phyloP scores from a whole-genome alignment of 805 yeast genomes.

The Pichia eremophila region DNA sequence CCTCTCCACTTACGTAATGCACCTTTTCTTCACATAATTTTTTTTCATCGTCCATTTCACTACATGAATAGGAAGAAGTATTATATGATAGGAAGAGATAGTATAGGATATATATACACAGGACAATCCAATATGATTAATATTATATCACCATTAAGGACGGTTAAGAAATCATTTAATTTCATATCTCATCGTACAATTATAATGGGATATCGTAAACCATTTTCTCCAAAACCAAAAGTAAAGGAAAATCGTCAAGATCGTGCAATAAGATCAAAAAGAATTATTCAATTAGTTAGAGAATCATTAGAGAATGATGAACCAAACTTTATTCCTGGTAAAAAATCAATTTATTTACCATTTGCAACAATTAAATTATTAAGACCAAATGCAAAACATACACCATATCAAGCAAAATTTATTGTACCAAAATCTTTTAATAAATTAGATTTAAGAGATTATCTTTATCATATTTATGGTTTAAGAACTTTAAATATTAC shows the following conservation, averaged over 20 bases:
- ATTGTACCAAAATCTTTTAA: slow-evolving; percentile 90
- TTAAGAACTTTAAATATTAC: slow-evolving; percentile 83
- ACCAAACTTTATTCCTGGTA: slow-evolving; percentile 81
- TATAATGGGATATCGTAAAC: slow-evolving; percentile 23
- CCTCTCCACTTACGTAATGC: neutral
- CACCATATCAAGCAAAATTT: slow-evolving; percentile 95
- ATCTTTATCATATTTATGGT: slow-evolving; percentile 83
- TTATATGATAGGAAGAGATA: too few relatives aligned
- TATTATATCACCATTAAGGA: neutral
- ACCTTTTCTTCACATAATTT: neutral
- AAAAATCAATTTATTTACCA: slow-evolving; percentile 71
- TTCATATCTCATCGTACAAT: slow-evolving; percentile 16
- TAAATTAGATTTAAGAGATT: slow-evolving; percentile 90
- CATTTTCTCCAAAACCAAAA: slow-evolving; percentile 18
- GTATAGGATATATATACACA: too few relatives aligned
- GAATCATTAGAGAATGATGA: slow-evolving; percentile 50
- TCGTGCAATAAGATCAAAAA: slow-evolving; percentile 21
- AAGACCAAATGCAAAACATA: slow-evolving; percentile 91
- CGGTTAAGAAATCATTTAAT: neutral
- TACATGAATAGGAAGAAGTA: too few relatives aligned
- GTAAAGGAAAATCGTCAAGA: slow-evolving; percentile 15
- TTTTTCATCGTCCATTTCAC: neutral
- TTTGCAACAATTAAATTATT: slow-evolving; percentile 70
- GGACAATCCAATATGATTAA: too few relatives aligned
- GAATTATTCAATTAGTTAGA: slow-evolving; percentile 21